These are phyloP conservation scores for Boechera retrofracta DNA, from an alignment of 345 rosid species.

Conservation along the genomic window DNA sequence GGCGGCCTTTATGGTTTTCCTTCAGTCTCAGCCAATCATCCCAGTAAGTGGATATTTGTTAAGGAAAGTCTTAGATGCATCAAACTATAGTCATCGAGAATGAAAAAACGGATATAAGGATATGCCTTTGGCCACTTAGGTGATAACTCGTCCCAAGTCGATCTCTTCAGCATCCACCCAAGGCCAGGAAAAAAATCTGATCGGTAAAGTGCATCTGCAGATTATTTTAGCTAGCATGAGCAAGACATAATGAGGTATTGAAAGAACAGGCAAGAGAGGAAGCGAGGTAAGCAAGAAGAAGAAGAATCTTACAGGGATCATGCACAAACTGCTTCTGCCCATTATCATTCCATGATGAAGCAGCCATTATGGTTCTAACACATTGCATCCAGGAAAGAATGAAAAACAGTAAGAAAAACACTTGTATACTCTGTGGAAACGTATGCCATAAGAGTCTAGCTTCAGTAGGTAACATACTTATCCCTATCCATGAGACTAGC, in stretches of 20 bases:
- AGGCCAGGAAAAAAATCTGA: constrained; percentile 99
- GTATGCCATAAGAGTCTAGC: constrained; percentile 18
- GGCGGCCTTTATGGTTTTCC: constrained; percentile 89
- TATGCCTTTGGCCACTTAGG: constrained; percentile 99
- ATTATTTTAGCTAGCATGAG: constrained; percentile 38
- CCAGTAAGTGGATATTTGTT: constrained; percentile 87
- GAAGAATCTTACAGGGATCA: constrained; percentile 75
- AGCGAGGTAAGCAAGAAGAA: constrained; percentile 22
- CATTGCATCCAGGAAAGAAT: constrained; percentile 28
- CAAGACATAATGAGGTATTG: constrained; percentile 34
- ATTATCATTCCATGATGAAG: constrained; percentile 99
- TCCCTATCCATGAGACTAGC: constrained; percentile 90
- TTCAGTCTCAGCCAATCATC: constrained; percentile 98
- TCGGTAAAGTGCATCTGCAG: constrained; percentile 86
- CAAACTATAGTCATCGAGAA: constrained; percentile 32
- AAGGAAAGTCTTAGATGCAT: constrained; percentile 54
- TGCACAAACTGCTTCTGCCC: constrained; percentile 98
- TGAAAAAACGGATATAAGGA: constrained; percentile 54
- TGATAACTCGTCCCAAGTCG: constrained; percentile 95
- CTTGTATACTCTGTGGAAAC: constrained; percentile 10
- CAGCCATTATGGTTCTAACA: constrained; percentile 95
- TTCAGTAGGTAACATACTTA: constrained; percentile 59
- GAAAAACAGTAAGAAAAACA: constrained; percentile 16
- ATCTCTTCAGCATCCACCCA: constrained; percentile 93
- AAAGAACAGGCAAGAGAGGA: constrained; percentile 31